Evolutionary conservation across 1,284 basidiomycete species (phyloP), one percentile per base, ranked within the genome.

Genomic region (Leccinum angustisporum): DNA sequence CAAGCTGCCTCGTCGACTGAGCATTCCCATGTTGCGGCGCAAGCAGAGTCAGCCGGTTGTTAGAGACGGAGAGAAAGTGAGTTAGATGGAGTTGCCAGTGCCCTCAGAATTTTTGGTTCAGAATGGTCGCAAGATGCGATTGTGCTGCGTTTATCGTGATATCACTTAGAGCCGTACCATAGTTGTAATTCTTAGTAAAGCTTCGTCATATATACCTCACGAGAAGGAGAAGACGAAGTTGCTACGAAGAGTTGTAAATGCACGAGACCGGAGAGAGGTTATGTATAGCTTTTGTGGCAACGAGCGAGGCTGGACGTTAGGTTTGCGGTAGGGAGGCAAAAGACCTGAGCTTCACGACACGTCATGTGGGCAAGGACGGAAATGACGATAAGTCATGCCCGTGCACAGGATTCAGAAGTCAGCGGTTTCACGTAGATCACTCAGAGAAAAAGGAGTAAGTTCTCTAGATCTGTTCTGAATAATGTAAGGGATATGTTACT

Each of bases 11-110:
- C 73, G 66, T 52, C 63, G 67, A 18, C 59, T 72, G n/a, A 72
- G 73, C 40, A 73, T 72, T 21, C 73, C 72, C 0, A 64, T 73
- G 58, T 58, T 72, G 43, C 69, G 70, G n/a, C 70, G 72, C 33
- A 75, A 71, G 56, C 72, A 71, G 21, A 63, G 66, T 62, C 67
- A 62, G 31, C 21, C 59, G 1, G 61, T 51, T 4, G 30, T 64
- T 11, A 58, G 21, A 34, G 60, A 50, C 5, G 56, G 1, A 6
- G 67, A 52, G 43, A 57, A 18, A 21, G 55, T 16, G 38, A 33
- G 48, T 34, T 65, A 57, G 63, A 43, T 31, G 31, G n/a, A 52
- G 46, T 27, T 27, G 6, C n/a, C 27, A n/a, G 11, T 11, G 27
- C 13, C 13, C 21, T 25, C 5, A 6, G 3, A 27, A 5, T 31